These are phyloP conservation scores for Cryptosporidium sp. DNA, from an alignment of 169 alveolate species.

Conservation along the genomic window DNA sequence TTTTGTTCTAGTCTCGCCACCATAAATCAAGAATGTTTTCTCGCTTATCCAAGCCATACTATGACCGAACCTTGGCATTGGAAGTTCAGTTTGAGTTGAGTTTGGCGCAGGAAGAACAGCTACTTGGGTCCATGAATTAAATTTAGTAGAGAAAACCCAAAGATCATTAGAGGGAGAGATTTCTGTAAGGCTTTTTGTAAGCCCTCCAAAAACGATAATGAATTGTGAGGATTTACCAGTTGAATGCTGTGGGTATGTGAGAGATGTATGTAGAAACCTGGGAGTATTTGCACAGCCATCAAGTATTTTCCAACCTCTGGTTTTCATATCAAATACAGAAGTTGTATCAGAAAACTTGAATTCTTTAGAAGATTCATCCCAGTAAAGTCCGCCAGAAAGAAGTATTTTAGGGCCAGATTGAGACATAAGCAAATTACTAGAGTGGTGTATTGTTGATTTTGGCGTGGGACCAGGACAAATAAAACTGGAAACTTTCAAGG, in stretches of 20 bases:
- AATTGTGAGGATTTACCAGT: conserved; percentile 80
- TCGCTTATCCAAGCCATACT: conserved; percentile 89
- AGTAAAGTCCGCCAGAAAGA: conserved; percentile 42
- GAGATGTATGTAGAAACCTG: conserved; percentile 43
- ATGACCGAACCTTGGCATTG: conserved; percentile 90
- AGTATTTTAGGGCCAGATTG: conserved; percentile 47
- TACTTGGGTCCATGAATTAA: conserved; percentile 87
- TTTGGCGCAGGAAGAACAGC: conserved; percentile 78
- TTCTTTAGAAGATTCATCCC: conserved; percentile 2
- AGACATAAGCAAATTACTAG: conserved; percentile 48
- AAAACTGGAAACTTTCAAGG: not conserved
- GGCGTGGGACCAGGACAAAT: not conserved
- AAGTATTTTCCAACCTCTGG: conserved; percentile 35
- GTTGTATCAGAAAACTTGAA: conserved; percentile 30
- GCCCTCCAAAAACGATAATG: conserved; percentile 87
- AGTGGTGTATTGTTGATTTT: conserved; percentile 40
- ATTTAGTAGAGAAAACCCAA: conserved; percentile 87
- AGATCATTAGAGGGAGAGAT: conserved; percentile 85
- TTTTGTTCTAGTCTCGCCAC: conserved; percentile 85
- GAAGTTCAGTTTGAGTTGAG: conserved; percentile 82
- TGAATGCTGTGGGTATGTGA: conserved; percentile 40
- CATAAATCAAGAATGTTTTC: conserved; percentile 86
- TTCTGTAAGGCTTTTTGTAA: conserved; percentile 82
- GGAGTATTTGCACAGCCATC: conserved; percentile 31
- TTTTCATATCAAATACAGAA: conserved; percentile 32